Conservation (phyloP, 306 rosid genomes). For the Rosa multiflora region DNA sequence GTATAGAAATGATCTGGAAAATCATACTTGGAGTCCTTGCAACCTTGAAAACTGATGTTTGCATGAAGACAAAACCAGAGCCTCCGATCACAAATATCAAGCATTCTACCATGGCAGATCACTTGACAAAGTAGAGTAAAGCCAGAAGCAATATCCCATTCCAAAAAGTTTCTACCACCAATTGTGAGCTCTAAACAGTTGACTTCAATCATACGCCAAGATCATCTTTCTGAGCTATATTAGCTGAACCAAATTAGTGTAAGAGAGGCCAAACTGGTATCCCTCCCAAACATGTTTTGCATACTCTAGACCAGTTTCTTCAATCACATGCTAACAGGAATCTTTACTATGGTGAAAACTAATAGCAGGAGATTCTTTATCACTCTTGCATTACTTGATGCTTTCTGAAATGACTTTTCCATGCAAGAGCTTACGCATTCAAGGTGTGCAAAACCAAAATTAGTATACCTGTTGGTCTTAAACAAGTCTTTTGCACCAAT, state of each 20-base stretch:
- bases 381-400: conserved; percentile 8
- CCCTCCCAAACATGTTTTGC: not conserved
- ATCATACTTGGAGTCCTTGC: not conserved
- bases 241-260: not conserved
- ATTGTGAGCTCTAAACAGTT: not conserved
- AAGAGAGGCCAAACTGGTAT: not conserved
- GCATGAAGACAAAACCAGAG: not conserved
- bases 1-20: not conserved
- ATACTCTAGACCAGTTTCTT: not conserved
- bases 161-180: conserved; percentile 5
- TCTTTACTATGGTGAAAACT: conserved; percentile 19
- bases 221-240: conserved; percentile 23
- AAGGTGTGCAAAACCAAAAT: conserved; percentile 9
- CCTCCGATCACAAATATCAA: not conserved
- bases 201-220: conserved; percentile 3
- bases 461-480: conserved; percentile 25
- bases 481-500: conserved; percentile 79
- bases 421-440: conserved; percentile 10
- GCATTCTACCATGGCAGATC: not conserved
- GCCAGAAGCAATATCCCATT: not conserved
- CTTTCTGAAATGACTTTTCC: not conserved
- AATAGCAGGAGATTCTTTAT: conserved; percentile 14
- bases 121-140: not conserved
- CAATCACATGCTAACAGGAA: conserved; percentile 10
- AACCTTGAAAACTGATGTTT: not conserved